Evolutionary conservation across 108 stramenopile species (phyloP).

Genomic region (Parmales sp.): DNA sequence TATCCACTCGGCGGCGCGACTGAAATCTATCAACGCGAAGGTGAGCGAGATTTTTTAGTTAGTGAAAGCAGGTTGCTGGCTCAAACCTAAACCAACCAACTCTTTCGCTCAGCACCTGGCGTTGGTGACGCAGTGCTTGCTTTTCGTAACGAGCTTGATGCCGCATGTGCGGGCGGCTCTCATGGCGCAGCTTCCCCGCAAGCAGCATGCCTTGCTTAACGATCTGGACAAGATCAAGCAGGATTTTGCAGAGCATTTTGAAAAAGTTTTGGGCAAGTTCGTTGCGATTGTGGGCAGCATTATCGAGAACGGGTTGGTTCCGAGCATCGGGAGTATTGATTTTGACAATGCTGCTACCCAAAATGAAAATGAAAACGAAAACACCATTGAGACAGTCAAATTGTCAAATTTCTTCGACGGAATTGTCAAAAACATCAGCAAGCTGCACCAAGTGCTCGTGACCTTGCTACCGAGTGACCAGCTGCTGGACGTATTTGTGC

Average conservation of each 20-base stretch:
- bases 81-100: neutral
- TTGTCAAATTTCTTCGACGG: conserved; percentile 80
- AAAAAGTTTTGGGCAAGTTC: conserved; percentile 86
- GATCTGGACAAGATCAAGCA: conserved; percentile 82
- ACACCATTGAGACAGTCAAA: conserved; percentile 10
- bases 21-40: conserved; percentile 69
- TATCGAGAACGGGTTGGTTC: conserved; percentile 69
- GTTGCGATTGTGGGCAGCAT: conserved; percentile 89
- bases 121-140: conserved; percentile 78
- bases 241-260: conserved; percentile 78
- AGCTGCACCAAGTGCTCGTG: conserved; percentile 87
- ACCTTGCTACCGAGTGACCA: conserved; percentile 76
- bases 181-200: conserved; percentile 74
- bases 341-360: conserved; percentile 42
- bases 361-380: conserved; percentile 12
- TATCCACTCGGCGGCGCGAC: conserved; percentile 73
- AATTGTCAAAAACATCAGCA: conserved; percentile 64
- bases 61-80: neutral
- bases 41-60: neutral
- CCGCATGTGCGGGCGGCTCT: conserved; percentile 87
- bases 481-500: conserved; percentile 79
- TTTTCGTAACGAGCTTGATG: conserved; percentile 65
- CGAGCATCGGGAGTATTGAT: conserved; percentile 49
- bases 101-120: conserved; percentile 93
- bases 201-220: conserved; percentile 75